Conservation (phyloP, 2,329 filamentous ascomycete genomes). For the Myriosclerotinia scirpicola region DNA sequence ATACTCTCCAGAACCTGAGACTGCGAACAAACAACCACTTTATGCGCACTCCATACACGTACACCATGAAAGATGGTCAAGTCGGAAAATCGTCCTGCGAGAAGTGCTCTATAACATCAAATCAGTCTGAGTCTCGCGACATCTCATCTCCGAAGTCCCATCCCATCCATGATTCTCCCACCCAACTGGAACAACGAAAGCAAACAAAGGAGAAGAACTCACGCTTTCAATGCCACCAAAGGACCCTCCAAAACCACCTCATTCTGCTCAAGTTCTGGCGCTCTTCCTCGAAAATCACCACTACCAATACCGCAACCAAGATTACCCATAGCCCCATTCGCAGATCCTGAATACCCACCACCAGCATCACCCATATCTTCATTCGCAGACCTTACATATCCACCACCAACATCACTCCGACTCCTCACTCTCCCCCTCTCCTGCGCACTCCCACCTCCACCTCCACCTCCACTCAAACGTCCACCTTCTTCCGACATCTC, state of each 20-base stretch:
- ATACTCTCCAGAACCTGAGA: conserved; percentile 30
- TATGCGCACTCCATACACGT: conserved; percentile 33
- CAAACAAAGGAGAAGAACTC: not conserved
- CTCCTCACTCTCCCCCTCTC: not conserved
- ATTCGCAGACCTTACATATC: too few relatives aligned
- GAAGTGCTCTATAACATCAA: conserved; percentile 26
- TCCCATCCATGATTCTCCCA: too few relatives aligned
- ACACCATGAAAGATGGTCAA: conserved; percentile 31
- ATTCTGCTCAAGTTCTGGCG: not conserved
- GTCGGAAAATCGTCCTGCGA: conserved; percentile 35
- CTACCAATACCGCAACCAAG: not conserved
- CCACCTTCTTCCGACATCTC: not conserved
- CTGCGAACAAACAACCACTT: conserved; percentile 34
- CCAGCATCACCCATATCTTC: not conserved
- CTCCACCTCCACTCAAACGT: not conserved
- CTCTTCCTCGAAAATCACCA: not conserved
- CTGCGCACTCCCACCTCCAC: not conserved
- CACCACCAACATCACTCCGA: not conserved
- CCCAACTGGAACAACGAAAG: not conserved
- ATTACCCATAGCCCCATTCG: not conserved
- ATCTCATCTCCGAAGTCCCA: not conserved
- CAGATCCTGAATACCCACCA: not conserved
- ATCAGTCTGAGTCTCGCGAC: not conserved
- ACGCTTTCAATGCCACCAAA: conserved; percentile 11
- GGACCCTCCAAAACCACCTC: conserved; percentile 17